Percentiles rank a stretch among this genome's conserved stretches.
Conservation (phyloP, 164 flowering plant species). For the Sedum album region DNA sequence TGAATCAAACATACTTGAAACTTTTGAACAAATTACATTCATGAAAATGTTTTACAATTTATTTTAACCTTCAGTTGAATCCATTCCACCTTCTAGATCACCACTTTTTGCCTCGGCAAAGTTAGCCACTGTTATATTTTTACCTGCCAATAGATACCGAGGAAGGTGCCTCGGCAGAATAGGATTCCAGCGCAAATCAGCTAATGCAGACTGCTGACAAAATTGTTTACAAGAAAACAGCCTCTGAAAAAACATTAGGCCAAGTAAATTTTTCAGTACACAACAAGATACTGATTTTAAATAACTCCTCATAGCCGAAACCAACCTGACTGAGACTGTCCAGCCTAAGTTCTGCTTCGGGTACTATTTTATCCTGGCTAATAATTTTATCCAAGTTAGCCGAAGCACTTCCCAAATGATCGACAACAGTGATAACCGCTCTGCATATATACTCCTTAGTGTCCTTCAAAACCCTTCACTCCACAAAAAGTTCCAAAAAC, state of each 20-base stretch:
- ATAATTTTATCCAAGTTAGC: constrained; percentile 38
- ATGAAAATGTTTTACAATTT: background rate
- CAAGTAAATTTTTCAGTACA: background rate
- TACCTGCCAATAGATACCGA: constrained; percentile 37
- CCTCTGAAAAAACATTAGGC: constrained; percentile 27
- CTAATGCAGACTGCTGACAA: constrained; percentile 34
- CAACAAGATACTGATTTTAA: background rate
- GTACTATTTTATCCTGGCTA: constrained; percentile 14
- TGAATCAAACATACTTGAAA: background rate
- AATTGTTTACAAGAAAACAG: constrained; percentile 33
- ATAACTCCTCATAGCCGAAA: background rate
- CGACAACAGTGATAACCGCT: constrained; percentile 67
- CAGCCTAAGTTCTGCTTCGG: constrained; percentile 44
- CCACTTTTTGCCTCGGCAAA: background rate
- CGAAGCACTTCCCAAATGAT: constrained; percentile 71
- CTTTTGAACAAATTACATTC: background rate
- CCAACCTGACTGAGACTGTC: constrained; percentile 53
- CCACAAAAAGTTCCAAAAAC: background rate
- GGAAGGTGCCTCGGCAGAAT: constrained; percentile 23
- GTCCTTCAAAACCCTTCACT: constrained; percentile 47
- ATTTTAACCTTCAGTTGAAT: background rate
- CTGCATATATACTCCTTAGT: constrained; percentile 69
- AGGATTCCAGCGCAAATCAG: constrained; percentile 24
- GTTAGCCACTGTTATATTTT: background rate
- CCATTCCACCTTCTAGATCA: background rate